A percentile compares a stretch with the other conserved stretches of the same genome.
Conservation (phyloP, 805 yeast species). For the Kodamaea jinghongensis region DNA sequence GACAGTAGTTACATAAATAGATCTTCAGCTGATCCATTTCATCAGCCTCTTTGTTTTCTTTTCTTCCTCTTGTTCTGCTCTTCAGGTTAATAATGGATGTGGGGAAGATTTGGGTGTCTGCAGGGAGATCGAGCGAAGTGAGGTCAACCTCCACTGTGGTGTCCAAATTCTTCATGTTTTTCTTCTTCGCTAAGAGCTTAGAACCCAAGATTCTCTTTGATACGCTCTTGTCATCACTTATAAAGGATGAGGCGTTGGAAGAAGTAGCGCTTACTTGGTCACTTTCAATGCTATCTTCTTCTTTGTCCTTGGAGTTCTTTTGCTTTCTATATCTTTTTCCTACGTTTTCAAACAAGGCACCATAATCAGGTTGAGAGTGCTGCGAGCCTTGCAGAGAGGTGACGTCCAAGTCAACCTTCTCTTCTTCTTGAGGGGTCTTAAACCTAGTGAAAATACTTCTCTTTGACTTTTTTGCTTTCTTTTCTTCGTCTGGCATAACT, state of each 20-base stretch:
- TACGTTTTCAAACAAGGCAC: conserved; percentile 42
- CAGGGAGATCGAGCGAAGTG: conserved; percentile 38
- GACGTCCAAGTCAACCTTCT: conserved; percentile 14
- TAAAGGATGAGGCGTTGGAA: conserved; percentile 4
- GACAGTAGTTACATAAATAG: conserved; percentile 62
- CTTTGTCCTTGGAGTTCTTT: conserved; percentile 24
- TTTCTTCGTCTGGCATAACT: conserved; percentile 12
- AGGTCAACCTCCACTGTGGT: conserved; percentile 36
- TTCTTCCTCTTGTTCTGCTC: conserved; percentile 56
- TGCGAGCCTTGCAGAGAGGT: conserved; percentile 12
- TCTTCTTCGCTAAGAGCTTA: conserved; percentile 33
- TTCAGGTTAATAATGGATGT: conserved; percentile 30
- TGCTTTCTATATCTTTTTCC: conserved; percentile 33
- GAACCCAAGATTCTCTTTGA: conserved; percentile 41
- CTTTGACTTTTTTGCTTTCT: conserved; percentile 32
- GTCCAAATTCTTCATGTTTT: conserved; percentile 10
- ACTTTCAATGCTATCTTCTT: conserved; percentile 2
- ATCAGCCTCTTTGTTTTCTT: conserved; percentile 60
- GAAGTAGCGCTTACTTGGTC: conserved; percentile 6
- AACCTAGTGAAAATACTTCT: conserved; percentile 40
- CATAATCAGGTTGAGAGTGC: conserved; percentile 35
- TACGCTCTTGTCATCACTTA: conserved; percentile 17
- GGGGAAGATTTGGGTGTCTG: conserved; percentile 37
- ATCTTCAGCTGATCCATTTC: conserved; percentile 48
- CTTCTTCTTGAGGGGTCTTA: conserved; percentile 18